Evolutionary conservation across 2,329 filamentous ascomycete genomes (phyloP).

Genomic region (Nigrograna mackinnonii): DNA sequence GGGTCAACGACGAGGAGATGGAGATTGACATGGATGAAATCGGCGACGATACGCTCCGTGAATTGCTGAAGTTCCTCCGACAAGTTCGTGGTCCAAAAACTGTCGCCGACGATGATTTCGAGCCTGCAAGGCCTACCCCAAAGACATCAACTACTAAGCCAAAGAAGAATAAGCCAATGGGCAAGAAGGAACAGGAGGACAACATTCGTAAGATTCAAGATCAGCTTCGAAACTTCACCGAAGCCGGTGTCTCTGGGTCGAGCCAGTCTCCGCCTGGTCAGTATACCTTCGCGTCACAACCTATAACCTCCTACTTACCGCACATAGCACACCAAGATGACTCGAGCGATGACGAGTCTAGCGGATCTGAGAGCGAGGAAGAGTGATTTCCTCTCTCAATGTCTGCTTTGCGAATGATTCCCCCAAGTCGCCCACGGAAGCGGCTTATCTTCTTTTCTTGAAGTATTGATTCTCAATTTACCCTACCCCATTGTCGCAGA

Average conservation of each 20-base stretch:
- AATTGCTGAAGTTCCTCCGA: constrained; percentile 60
- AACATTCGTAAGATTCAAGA: constrained; percentile 67
- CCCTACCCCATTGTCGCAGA: too few species aligned
- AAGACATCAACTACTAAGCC: constrained; percentile 51
- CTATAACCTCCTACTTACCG: constrained; percentile 13
- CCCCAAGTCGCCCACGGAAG: too few species aligned
- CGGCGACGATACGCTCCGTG: constrained; percentile 56
- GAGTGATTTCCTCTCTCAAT: constrained; percentile 31
- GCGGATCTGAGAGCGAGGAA: constrained; percentile 57
- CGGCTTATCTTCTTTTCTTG: too few species aligned
- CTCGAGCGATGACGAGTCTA: constrained; percentile 56
- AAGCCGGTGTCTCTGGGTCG: constrained; percentile 44
- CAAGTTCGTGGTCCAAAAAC: constrained; percentile 42
- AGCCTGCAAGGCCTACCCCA: constrained; percentile 44
- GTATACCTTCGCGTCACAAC: constrained; percentile 5
- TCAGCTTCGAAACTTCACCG: constrained; percentile 51
- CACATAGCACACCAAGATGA: constrained; percentile 40
- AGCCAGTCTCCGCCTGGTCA: constrained; percentile 48
- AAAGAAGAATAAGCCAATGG: constrained; percentile 79
- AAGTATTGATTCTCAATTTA: constrained; percentile 1
- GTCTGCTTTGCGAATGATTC: too few species aligned
- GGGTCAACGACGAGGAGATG: constrained; percentile 61
- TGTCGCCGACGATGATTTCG: constrained; percentile 53
- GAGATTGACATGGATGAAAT: constrained; percentile 69
- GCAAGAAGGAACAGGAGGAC: constrained; percentile 70